Evolutionary conservation across 2,329 filamentous ascomycete species (phyloP).

Genomic region (Pezicula carpinea): DNA sequence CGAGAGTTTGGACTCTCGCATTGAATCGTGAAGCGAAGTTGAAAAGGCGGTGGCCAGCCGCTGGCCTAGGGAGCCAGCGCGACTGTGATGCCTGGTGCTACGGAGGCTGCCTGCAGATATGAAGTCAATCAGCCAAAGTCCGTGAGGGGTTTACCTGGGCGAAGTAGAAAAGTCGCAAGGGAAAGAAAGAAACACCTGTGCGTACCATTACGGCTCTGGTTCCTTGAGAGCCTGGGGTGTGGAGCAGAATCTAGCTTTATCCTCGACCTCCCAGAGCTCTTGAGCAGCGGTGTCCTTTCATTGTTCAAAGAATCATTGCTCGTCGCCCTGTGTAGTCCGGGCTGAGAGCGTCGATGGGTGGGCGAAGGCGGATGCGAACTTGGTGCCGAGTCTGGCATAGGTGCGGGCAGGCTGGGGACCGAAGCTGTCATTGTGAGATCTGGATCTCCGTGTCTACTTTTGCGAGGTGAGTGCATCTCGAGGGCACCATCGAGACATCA

Average conservation of each 20-base stretch:
- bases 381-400: slow-evolving; percentile 12
- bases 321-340: slow-evolving; percentile 9
- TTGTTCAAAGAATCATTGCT: slow-evolving; percentile 17
- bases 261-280: slow-evolving; percentile 21
- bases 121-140: slow-evolving; percentile 5
- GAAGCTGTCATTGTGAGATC: slow-evolving; percentile 4
- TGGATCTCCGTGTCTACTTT: slow-evolving; percentile 6
- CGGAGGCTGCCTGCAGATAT: slow-evolving; percentile 24
- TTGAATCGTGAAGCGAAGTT: slow-evolving; percentile 34
- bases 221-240: slow-evolving; percentile 17
- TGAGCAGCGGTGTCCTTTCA: slow-evolving; percentile 24
- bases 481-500: not conserved
- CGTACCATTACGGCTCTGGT: slow-evolving; percentile 22
- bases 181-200: not conserved
- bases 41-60: slow-evolving; percentile 57
- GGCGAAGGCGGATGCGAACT: slow-evolving; percentile 19
- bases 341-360: slow-evolving; percentile 1
- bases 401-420: not conserved
- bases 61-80: slow-evolving; percentile 53
- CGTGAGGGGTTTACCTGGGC: not conserved
- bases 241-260: slow-evolving; percentile 19
- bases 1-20: slow-evolving; percentile 56
- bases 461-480: slow-evolving; percentile 7
- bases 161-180: not conserved
- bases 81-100: slow-evolving; percentile 37